A percentile compares a stretch with the other conserved stretches of the same genome.
These are phyloP conservation scores for Thielaviopsis populi DNA, from an alignment of 2,329 filamentous ascomycete genomes.

Conservation along the genomic window DNA sequence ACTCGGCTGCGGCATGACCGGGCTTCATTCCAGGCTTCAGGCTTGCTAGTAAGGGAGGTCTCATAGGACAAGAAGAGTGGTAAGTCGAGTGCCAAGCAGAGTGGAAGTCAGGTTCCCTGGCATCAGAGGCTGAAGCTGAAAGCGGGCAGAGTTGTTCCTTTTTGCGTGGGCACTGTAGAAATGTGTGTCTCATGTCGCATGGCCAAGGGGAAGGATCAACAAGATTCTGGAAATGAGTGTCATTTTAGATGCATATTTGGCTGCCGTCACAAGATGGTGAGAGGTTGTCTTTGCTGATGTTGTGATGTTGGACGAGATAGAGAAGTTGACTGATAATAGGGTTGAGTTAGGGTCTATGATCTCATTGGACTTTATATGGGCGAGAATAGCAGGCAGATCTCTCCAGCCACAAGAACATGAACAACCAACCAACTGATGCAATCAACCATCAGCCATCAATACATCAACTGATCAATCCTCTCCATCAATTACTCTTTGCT, in stretches of 20 bases:
- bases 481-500: no score
- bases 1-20: neutral
- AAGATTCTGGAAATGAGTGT: neutral
- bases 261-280: neutral
- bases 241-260: neutral
- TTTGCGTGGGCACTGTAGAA: neutral
- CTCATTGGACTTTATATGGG: no score
- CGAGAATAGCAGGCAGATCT: no score
- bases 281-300: neutral
- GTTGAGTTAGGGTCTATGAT: neutral
- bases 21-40: neutral
- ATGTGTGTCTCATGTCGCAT: neutral
- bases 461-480: no score
- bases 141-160: neutral
- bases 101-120: neutral
- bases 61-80: neutral
- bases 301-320: no score
- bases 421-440: no score
- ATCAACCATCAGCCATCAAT: no score
- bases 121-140: neutral
- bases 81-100: no score
- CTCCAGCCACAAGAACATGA: no score
- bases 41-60: neutral
- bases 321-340: neutral
- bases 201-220: neutral